Evolutionary conservation across 1,284 basidiomycete genomes (phyloP).

Genomic region (Lignosus rhinocerotis): DNA sequence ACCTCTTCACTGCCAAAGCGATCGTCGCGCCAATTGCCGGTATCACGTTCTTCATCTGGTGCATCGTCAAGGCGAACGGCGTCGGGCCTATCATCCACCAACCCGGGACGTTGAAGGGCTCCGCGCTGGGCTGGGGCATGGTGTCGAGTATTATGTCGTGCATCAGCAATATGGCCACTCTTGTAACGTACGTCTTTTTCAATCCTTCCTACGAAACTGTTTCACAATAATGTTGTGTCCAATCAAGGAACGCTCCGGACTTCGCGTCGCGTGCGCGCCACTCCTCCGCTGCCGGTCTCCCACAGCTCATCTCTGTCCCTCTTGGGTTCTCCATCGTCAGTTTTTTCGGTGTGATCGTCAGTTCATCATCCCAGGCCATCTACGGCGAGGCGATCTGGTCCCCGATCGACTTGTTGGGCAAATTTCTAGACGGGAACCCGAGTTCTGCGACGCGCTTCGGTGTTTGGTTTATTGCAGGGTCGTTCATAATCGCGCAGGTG

Average conservation of each 20-base stretch:
- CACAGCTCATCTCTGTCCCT: slow-evolving; percentile 76
- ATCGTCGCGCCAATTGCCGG: slow-evolving; percentile 73
- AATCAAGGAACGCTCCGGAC: slow-evolving; percentile 70
- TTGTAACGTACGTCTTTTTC: slow-evolving; percentile 53
- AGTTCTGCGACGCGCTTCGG: slow-evolving; percentile 68
- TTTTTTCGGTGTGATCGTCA: slow-evolving; percentile 85
- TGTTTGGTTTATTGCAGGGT: slow-evolving; percentile 75
- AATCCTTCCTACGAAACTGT: slow-evolving; percentile 2
- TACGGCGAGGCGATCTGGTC: slow-evolving; percentile 83
- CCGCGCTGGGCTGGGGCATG: slow-evolving; percentile 79
- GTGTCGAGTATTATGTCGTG: slow-evolving; percentile 75
- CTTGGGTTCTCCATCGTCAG: slow-evolving; percentile 76
- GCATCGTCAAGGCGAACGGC: slow-evolving; percentile 76
- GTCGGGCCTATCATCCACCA: slow-evolving; percentile 80
- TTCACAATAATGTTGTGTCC: background rate
- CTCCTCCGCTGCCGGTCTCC: slow-evolving; percentile 67
- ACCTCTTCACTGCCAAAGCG: slow-evolving; percentile 82
- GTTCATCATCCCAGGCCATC: slow-evolving; percentile 75
- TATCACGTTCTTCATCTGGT: slow-evolving; percentile 82
- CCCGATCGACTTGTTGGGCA: slow-evolving; percentile 71
- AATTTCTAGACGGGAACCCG: slow-evolving; percentile 67
- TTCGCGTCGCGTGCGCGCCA: slow-evolving; percentile 75
- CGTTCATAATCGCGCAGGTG: slow-evolving; percentile 75
- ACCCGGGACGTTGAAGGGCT: slow-evolving; percentile 66
- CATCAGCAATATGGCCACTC: slow-evolving; percentile 79